phyloP scores from a whole-genome alignment of 441 rosid species.

The Aquilaria agallochum region DNA sequence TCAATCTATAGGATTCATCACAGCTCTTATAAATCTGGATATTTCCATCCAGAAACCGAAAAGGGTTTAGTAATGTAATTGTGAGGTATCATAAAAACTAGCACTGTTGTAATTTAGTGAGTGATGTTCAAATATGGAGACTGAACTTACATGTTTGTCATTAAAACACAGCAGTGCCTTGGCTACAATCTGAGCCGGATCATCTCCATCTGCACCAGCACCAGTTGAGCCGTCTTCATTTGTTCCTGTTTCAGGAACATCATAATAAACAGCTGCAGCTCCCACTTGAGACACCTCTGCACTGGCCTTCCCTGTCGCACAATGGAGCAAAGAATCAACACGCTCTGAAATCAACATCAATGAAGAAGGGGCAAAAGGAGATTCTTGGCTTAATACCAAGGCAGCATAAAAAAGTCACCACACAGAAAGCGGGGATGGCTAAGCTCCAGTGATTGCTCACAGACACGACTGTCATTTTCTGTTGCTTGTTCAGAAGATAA shows the following conservation, averaged over 20 bases:
- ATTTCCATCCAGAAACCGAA: too few relatives aligned
- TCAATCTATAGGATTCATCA: constrained; percentile 62
- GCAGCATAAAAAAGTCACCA: constrained; percentile 27
- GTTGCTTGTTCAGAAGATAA: constrained; percentile 10
- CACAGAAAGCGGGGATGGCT: constrained; percentile 17
- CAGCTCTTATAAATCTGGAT: constrained; percentile 66
- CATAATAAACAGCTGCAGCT: constrained; percentile 2
- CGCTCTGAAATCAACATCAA: background rate
- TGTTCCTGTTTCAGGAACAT: background rate
- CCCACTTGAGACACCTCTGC: constrained; percentile 29
- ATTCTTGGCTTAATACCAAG: constrained; percentile 22
- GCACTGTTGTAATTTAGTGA: too few relatives aligned
- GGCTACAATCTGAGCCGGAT: constrained; percentile 49
- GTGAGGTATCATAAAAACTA: too few relatives aligned
- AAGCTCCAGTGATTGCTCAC: constrained; percentile 24
- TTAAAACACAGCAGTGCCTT: constrained; percentile 77
- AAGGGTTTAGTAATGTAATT: too few relatives aligned
- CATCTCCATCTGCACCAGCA: constrained; percentile 12
- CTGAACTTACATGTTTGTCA: constrained; percentile 47
- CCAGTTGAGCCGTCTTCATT: constrained; percentile 13
- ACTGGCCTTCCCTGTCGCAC: constrained; percentile 32
- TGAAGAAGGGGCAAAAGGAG: background rate
- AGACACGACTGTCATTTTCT: constrained; percentile 36
- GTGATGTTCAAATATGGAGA: too few relatives aligned
- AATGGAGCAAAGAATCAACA: constrained; percentile 7